Percentiles rank a stretch among this genome's conserved stretches.
Evolutionary conservation across 2,329 filamentous ascomycete species (phyloP).

Genomic region (Xylariaceae sp.): DNA sequence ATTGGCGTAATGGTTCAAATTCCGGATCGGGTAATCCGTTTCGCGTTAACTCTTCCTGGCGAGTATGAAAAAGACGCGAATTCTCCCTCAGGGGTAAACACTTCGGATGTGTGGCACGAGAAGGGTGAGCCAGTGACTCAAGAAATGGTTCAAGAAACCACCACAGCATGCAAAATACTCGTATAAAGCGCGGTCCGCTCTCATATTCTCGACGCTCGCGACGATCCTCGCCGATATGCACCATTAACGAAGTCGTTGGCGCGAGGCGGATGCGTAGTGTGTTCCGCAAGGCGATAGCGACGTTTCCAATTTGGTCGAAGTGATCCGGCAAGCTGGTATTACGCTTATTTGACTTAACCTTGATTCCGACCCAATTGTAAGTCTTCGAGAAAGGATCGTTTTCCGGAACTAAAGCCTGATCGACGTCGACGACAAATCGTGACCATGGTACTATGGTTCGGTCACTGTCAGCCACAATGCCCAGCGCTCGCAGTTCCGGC

Average conservation of each 20-base stretch:
- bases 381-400: not conserved
- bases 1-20: not conserved
- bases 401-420: not conserved
- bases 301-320: conserved; percentile 10
- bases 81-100: conserved; percentile 2
- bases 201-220: not conserved
- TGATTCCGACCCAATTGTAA: conserved; percentile 16
- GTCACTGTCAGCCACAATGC: not conserved
- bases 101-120: not conserved
- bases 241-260: conserved; percentile 7
- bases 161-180: conserved; percentile 15
- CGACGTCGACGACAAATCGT: conserved; percentile 10
- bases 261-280: conserved; percentile 6
- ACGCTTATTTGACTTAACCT: conserved; percentile 15
- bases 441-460: not conserved
- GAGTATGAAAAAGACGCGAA: not conserved
- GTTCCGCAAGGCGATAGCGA: not conserved
- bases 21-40: not conserved
- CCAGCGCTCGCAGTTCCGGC: not conserved
- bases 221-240: conserved; percentile 7
- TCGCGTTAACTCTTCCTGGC: not conserved
- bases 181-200: not conserved
- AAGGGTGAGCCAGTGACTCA: conserved; percentile 3
- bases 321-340: not conserved
- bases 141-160: conserved; percentile 16